These are phyloP conservation scores for Teratosphaeria destructans DNA, from an alignment of 2,329 filamentous ascomycete species.

Conservation along the genomic window DNA sequence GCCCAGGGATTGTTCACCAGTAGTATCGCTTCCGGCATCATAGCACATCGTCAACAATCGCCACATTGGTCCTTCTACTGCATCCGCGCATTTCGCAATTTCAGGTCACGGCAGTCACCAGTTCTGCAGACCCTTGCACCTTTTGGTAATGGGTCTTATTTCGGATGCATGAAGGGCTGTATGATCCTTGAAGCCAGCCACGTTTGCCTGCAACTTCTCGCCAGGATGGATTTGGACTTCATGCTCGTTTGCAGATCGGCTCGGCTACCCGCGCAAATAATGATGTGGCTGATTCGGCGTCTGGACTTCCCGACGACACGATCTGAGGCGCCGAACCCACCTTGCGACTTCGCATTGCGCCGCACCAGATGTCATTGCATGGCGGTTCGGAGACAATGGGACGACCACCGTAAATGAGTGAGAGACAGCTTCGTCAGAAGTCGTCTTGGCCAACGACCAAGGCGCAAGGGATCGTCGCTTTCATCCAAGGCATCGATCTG, in stretches of 20 bases:
- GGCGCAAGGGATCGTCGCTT: neutral
- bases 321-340: neutral
- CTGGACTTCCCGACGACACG: neutral
- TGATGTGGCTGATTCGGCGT: neutral
- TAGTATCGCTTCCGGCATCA: neutral
- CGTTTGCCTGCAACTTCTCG: neutral
- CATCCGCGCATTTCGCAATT: neutral
- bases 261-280: neutral
- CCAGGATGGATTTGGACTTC: neutral
- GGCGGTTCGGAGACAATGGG: neutral
- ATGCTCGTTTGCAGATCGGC: neutral
- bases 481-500: neutral
- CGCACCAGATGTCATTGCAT: neutral
- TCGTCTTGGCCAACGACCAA: too few species aligned
- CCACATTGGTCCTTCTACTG: neutral
- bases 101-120: neutral
- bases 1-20: neutral
- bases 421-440: too few species aligned
- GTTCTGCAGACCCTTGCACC: neutral
- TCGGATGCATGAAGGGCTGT: neutral
- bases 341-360: neutral
- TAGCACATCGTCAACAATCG: neutral
- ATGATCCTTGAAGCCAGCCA: neutral
- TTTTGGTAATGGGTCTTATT: neutral
- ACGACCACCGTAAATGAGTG: neutral